phyloP scores from a whole-genome alignment of 1,139 yeast genomes.

The Debaryomyces psychrophilus region DNA sequence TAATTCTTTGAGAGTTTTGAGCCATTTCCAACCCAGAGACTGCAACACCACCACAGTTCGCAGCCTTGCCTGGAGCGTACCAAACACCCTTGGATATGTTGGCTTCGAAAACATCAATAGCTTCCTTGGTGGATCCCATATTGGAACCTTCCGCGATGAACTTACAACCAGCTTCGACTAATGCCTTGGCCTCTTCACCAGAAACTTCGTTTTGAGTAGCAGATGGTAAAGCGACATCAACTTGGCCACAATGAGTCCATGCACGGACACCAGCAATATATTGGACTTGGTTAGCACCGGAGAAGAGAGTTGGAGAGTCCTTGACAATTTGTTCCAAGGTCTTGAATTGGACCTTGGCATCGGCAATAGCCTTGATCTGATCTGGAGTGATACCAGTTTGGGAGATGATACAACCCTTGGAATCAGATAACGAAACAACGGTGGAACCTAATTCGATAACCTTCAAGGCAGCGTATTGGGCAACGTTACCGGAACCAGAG shows the following conservation, averaged over 20 bases:
- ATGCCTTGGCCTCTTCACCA: slow-evolving; percentile 94
- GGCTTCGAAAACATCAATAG: slow-evolving; percentile 91
- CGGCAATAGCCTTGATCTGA: slow-evolving; percentile 77
- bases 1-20: slow-evolving; percentile 93
- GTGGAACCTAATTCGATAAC: slow-evolving; percentile 95
- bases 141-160: slow-evolving; percentile 98
- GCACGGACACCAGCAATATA: slow-evolving; percentile 95
- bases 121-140: slow-evolving; percentile 99
- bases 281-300: slow-evolving; percentile 56
- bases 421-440: slow-evolving; percentile 92
- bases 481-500: slow-evolving; percentile 98
- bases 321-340: slow-evolving; percentile 67
- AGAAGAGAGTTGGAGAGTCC: slow-evolving; percentile 61
- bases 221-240: slow-evolving; percentile 95
- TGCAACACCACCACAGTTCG: slow-evolving; percentile 99
- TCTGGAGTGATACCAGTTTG: slow-evolving; percentile 80
- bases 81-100: slow-evolving; percentile 80
- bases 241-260: slow-evolving; percentile 90
- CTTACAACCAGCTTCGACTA: slow-evolving; percentile 89
- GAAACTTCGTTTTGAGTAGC: slow-evolving; percentile 98
- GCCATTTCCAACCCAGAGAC: slow-evolving; percentile 99
- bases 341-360: slow-evolving; percentile 80
- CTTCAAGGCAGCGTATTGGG: slow-evolving; percentile 98
- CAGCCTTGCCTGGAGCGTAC: slow-evolving; percentile 99
- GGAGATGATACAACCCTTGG: slow-evolving; percentile 83